Evolutionary conservation across 164 flowering plant genomes (phyloP).

Genomic region (Warburgia ugandensis): DNA sequence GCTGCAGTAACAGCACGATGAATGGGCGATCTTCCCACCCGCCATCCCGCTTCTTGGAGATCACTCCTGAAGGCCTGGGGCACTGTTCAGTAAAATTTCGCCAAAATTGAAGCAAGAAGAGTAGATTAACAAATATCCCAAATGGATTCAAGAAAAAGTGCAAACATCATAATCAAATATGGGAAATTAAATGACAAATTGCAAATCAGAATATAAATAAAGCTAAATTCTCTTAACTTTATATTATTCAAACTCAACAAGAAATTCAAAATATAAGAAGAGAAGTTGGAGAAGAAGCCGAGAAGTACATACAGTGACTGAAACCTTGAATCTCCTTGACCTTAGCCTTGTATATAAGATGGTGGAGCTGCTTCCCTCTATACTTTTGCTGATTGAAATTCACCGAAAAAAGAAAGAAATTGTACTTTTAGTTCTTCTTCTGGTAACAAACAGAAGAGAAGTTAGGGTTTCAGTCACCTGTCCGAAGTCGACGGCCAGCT

Average conservation of each 20-base stretch:
- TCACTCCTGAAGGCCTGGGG: slow-evolving; percentile 80
- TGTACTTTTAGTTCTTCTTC: not conserved
- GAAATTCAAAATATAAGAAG: not conserved
- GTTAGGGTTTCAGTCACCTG: slow-evolving; percentile 35
- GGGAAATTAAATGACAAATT: too few relatives aligned
- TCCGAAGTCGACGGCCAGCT: slow-evolving; percentile 70
- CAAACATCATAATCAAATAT: not conserved
- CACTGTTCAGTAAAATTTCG: slow-evolving; percentile 30
- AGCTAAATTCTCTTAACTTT: not conserved
- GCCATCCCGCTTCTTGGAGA: slow-evolving; percentile 86
- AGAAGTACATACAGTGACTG: slow-evolving; percentile 49
- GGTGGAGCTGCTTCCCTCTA: slow-evolving; percentile 88
- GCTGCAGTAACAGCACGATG: slow-evolving; percentile 64
- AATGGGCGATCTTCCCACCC: slow-evolving; percentile 75
- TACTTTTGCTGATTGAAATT: slow-evolving; percentile 46
- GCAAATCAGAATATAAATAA: not conserved
- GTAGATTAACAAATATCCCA: not conserved
- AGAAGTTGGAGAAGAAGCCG: not conserved
- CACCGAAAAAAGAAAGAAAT: slow-evolving; percentile 1
- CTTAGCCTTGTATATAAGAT: slow-evolving; percentile 76
- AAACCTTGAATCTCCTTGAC: slow-evolving; percentile 70
- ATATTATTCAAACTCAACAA: not conserved
- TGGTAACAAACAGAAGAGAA: not conserved
- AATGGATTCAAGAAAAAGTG: not conserved
- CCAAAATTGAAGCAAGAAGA: not conserved